phyloP scores from a whole-genome alignment of 441 rosid species.

The Brassica balearica region DNA sequence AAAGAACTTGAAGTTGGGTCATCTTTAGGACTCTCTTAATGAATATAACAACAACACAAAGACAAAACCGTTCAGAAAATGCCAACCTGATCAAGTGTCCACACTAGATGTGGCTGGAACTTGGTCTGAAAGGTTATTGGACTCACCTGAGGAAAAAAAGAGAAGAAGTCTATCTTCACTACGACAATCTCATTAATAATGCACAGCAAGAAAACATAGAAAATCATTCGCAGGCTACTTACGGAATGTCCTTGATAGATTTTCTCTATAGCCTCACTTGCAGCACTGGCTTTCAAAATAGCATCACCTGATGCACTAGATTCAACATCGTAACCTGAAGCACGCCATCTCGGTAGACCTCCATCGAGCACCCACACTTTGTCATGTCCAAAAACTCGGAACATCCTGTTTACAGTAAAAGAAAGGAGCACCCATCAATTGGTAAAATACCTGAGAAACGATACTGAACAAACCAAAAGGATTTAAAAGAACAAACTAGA shows the following conservation, averaged over 20 bases:
- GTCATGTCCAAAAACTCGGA: conserved; percentile 91
- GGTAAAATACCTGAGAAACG: not conserved
- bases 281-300: conserved; percentile 92
- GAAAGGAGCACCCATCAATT: conserved; percentile 5
- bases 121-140: conserved; percentile 82
- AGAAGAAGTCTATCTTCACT: not conserved
- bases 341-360: conserved; percentile 97
- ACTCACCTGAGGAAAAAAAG: conserved; percentile 58
- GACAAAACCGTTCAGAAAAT: conserved; percentile 7
- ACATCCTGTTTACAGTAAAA: conserved; percentile 66
- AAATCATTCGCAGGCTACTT: conserved; percentile 49
- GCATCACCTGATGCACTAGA: conserved; percentile 96
- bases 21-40: not conserved
- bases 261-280: conserved; percentile 93
- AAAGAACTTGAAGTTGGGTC: not conserved
- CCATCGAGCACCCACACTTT: conserved; percentile 98
- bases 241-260: conserved; percentile 85
- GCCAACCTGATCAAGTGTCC: conserved; percentile 92
- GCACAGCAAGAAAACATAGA: not conserved
- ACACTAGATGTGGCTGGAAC: conserved; percentile 87
- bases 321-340: conserved; percentile 91
- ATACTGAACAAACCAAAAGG: conserved; percentile 2
- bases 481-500: not conserved
- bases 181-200: conserved; percentile 1
- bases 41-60: not conserved